phyloP scores from a whole-genome alignment of 106 monocot genomes.

The Apostasia shenzhenica region DNA sequence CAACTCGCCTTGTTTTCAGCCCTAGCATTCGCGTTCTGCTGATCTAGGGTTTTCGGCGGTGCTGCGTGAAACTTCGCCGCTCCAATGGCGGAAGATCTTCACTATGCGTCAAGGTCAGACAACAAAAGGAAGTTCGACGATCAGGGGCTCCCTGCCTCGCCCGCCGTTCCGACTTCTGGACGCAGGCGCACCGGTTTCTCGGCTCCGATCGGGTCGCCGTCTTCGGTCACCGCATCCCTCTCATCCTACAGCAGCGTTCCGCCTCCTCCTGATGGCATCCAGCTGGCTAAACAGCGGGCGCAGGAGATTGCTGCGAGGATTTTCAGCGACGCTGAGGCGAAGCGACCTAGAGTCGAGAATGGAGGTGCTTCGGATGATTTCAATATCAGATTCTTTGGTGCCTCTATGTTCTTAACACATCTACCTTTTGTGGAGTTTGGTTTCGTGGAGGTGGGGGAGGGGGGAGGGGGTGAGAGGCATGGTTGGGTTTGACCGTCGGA shows the following conservation, averaged over 20 bases:
- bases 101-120: constrained; percentile 38
- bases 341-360: constrained; percentile 67
- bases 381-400: constrained; percentile 11
- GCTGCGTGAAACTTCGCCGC: neutral
- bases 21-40: too few relatives aligned
- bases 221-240: constrained; percentile 7
- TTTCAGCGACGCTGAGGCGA: constrained; percentile 76
- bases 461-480: too few relatives aligned
- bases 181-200: constrained; percentile 73
- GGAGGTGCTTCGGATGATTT: constrained; percentile 27
- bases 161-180: constrained; percentile 13
- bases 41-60: too few relatives aligned
- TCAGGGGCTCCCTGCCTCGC: constrained; percentile 2
- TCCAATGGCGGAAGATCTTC: constrained; percentile 60
- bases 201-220: constrained; percentile 29
- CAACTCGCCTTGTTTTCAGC: too few relatives aligned
- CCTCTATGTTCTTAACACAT: too few relatives aligned
- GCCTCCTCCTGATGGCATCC: constrained; percentile 54
- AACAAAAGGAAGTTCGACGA: constrained; percentile 89
- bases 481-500: too few relatives aligned
- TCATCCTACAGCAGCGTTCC: constrained; percentile 70
- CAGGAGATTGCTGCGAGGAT: constrained; percentile 77
- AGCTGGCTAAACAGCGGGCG: constrained; percentile 81
- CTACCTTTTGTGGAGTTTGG: too few relatives aligned
- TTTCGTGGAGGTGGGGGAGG: too few relatives aligned